phyloP scores from a whole-genome alignment of 2,329 filamentous ascomycete genomes.

The Botrytis sinoallii region DNA sequence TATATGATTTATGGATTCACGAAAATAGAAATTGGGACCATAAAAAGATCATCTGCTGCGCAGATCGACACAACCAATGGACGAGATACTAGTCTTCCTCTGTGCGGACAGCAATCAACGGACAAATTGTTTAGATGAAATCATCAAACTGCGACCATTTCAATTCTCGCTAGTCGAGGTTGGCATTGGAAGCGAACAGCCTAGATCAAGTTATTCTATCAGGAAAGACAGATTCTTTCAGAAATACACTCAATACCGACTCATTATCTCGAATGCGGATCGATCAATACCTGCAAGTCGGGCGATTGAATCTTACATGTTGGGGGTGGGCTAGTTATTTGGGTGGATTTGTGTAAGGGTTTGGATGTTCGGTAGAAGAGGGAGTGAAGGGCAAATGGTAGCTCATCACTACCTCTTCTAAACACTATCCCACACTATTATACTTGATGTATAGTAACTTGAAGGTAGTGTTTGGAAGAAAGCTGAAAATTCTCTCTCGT shows the following conservation, averaged over 20 bases:
- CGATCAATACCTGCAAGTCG: conserved; percentile 7
- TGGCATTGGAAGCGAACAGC: conserved; percentile 1
- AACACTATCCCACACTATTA: neutral
- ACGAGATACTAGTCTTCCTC: conserved; percentile 25
- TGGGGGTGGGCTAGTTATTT: neutral
- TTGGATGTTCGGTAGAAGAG: conserved; percentile 2
- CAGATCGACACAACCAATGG: conserved; percentile 14
- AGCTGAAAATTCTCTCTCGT: neutral
- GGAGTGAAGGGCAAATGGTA: conserved; percentile 27
- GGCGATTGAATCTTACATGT: conserved; percentile 4
- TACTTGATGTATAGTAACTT: neutral
- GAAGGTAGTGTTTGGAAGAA: neutral
- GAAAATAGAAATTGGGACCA: conserved; percentile 24
- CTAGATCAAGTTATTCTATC: conserved; percentile 6
- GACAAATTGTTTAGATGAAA: conserved; percentile 18
- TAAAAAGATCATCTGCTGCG: conserved; percentile 15
- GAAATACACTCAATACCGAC: neutral
- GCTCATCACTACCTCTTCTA: conserved; percentile 37
- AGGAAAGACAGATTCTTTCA: neutral
- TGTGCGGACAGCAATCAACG: neutral
- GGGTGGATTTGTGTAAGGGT: neutral
- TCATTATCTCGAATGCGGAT: conserved; percentile 9
- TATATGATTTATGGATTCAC: conserved; percentile 25
- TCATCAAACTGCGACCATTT: conserved; percentile 24
- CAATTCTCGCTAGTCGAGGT: conserved; percentile 26